Evolutionary conservation across 805 yeast species (phyloP), one percentile per base, ranked within the genome.

Genomic region (Monosporozyma siamensis): DNA sequence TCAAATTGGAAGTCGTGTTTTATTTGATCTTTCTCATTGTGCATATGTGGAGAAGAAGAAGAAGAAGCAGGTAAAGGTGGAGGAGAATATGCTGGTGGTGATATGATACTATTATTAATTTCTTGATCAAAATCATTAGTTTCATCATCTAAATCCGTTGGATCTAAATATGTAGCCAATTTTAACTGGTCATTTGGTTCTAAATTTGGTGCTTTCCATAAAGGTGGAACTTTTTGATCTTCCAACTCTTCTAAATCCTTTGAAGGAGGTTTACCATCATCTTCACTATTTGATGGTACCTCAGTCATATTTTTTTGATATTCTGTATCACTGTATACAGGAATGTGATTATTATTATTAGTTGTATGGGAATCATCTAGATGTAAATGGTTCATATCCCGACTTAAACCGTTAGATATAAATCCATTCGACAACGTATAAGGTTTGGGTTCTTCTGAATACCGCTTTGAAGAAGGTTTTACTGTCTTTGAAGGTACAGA

Each of bases 151-250:
- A 18, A 35, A 32, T 39, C 34, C 5, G 38, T 24, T 15, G 18
- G n/a, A 38, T 34, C 44, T 15, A 34, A n/a, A 7, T 30, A 45
- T n/a, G 54, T 36, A 1, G 63, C 65, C 8, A 66, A 47, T 42
- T 60, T 52, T 22, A 67, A 48, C 39, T 66, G 69, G 43, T 67
- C 70, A 35, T 63, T 60, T 3, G 71, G 68, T 31, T 63, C 65
- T 4, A 66, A 41, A 11, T 56, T 50, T 2, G 71, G 71, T 1
- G 70, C 69, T 0, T 55, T 55, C 71, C 71, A 67, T 34, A 64
- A 44, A 4, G 58, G 53, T 6, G 55, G 45, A n/a, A n/a, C n/a
- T 8, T 54, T 51, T 17, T 50, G 46, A n/a, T 58, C 59, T 2
- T 26, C 37, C 9, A 56, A 63, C 15, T 29, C 31, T 12, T 32